phyloP scores from a whole-genome alignment of 768 basidiomycete genomes.

The Lanmaoa rubissima region DNA sequence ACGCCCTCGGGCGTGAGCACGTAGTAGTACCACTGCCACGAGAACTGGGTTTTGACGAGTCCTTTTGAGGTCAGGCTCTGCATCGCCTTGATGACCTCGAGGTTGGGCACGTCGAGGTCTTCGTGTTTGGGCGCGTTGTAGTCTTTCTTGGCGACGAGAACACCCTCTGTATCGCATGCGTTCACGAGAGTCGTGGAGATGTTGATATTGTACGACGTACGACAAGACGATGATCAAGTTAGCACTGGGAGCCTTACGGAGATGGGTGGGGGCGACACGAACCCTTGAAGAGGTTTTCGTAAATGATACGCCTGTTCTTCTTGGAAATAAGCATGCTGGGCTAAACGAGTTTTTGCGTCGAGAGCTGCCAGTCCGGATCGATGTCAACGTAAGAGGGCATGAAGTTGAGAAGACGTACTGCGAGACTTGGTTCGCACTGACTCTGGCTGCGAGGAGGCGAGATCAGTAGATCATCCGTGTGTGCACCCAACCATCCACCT shows the following conservation, averaged over 20 bases:
- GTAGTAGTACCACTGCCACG: slow-evolving; percentile 99
- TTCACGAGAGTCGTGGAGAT: background rate
- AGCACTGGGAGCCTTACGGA: background rate
- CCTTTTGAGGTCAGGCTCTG: slow-evolving; percentile 73
- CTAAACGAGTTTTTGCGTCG: slow-evolving; percentile 27
- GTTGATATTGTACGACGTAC: background rate
- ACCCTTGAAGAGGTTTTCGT: slow-evolving; percentile 99
- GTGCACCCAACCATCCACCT: slow-evolving; percentile 34
- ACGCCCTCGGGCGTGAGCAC: slow-evolving; percentile 95
- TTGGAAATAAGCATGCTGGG: slow-evolving; percentile 95
- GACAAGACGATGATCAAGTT: background rate
- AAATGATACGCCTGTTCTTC: slow-evolving; percentile 91
- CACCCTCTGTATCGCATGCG: slow-evolving; percentile 68
- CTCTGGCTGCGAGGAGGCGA: slow-evolving; percentile 27
- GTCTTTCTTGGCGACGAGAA: slow-evolving; percentile 99
- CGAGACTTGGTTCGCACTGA: slow-evolving; percentile 35
- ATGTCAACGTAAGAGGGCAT: background rate
- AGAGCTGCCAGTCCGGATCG: slow-evolving; percentile 23
- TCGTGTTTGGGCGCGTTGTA: slow-evolving; percentile 97
- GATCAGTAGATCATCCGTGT: slow-evolving; percentile 33
- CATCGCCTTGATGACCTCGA: slow-evolving; percentile 69
- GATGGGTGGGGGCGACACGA: slow-evolving; percentile 23
- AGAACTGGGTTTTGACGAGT: slow-evolving; percentile 98
- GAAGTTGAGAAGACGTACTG: slow-evolving; percentile 31
- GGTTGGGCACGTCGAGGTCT: slow-evolving; percentile 73